phyloP scores from a whole-genome alignment of 164 flowering plant species.

The Annona squamosa region DNA sequence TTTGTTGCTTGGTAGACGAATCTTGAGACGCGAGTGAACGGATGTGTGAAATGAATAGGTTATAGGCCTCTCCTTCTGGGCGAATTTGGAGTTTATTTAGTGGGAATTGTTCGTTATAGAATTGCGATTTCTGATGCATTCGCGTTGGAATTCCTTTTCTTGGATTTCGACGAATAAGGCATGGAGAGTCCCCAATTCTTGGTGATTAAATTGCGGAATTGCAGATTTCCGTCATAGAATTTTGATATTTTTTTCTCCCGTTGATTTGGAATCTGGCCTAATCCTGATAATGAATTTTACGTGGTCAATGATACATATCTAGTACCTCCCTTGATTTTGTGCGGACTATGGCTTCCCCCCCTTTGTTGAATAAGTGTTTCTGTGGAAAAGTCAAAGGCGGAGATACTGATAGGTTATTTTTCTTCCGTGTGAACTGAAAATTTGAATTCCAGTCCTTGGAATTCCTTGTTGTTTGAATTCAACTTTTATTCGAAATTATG shows the following conservation, averaged over 20 bases:
- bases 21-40: background rate
- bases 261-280: background rate
- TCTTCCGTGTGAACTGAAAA: background rate
- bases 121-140: background rate
- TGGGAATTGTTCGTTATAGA: background rate
- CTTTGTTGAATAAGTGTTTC: background rate
- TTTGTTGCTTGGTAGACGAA: background rate
- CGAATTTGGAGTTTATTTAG: background rate
- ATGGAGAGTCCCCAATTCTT: background rate
- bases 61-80: background rate
- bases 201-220: background rate
- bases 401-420: background rate
- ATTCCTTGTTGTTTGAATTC: background rate
- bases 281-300: background rate
- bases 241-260: background rate
- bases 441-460: background rate
- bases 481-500: too few relatives aligned
- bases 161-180: background rate
- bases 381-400: background rate
- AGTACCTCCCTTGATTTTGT: background rate
- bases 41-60: background rate
- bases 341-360: too few relatives aligned
- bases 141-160: background rate
- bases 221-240: background rate
- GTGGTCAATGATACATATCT: background rate